Evolutionary conservation across 176 grass and related monocot species (phyloP), one percentile per base, ranked within the genome.

Genomic region (Oryza brachyantha): DNA sequence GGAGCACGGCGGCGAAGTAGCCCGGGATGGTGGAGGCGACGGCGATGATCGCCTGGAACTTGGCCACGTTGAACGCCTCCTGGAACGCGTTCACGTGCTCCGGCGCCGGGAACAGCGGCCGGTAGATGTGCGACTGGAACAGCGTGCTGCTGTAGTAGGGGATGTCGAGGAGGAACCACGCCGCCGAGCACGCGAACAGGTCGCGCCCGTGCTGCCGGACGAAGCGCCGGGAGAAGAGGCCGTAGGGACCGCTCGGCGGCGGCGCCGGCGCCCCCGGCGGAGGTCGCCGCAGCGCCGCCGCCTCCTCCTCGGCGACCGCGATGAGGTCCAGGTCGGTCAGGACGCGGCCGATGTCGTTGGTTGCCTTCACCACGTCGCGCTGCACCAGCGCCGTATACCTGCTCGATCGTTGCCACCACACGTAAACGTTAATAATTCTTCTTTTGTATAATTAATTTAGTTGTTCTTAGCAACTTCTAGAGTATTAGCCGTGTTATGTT

Each of bases 321-420:
- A 7, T 14, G 2, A 82, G 73, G 74, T 83, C 57, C 3, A 83
- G 66, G 16, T 87, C 73, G 16, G 25, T 10, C 5, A 88, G 75
- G 25, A 88, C 62, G 34, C 75, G 75, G 75, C 86, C 69, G 13
- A 88, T 92, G 90, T 92, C 90, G 41, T 69, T 78, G 41, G 84
- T 84, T 10, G 93, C 93, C 81, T 90, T 96, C 37, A 80, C 32
- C 74, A 90, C 84, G 29, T 92, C 82, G 28, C 61, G 77, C 83
- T 96, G 79, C 7, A 92, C 84, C 58, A 96, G 82, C 21, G 84
- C 90, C 21, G 93, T 92, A 64, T 77, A 96, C 74, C 90, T 96
- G 68, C 77, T 73, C 2, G 41, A 5, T 57, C 5, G 43, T 5
- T 17, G 43, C n/a, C n/a, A n/a, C n/a, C 5, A 73, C 41, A 35